These are phyloP conservation scores for Monilinia aucupariae DNA, from an alignment of 2,329 filamentous ascomycete species.

Conservation along the genomic window DNA sequence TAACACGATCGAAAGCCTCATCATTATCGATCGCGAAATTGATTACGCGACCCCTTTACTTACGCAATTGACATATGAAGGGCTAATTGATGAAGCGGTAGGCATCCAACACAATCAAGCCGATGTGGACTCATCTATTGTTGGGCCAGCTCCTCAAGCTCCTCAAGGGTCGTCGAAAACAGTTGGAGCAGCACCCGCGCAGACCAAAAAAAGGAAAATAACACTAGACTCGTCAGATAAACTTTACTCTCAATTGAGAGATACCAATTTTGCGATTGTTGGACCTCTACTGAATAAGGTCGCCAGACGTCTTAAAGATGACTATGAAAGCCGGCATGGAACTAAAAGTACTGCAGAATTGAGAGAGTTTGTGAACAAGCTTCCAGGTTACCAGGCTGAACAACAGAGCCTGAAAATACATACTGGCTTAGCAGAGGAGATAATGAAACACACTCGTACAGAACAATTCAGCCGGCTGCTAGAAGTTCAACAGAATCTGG, in stretches of 20 bases:
- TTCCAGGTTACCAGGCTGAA: slow-evolving; percentile 88
- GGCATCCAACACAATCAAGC: slow-evolving; percentile 88
- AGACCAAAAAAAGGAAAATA: slow-evolving; percentile 77
- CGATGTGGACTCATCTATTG: slow-evolving; percentile 84
- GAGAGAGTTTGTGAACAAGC: slow-evolving; percentile 88
- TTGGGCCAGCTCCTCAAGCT: slow-evolving; percentile 64
- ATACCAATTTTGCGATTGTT: slow-evolving; percentile 93
- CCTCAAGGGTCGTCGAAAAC: slow-evolving; percentile 49
- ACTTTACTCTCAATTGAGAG: slow-evolving; percentile 79
- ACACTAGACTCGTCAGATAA: slow-evolving; percentile 84
- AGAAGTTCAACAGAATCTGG: slow-evolving; percentile 93
- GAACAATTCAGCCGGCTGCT: slow-evolving; percentile 84
- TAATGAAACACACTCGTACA: slow-evolving; percentile 85
- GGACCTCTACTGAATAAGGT: slow-evolving; percentile 85
- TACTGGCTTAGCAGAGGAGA: slow-evolving; percentile 87
- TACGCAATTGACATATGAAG: slow-evolving; percentile 95
- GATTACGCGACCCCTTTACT: slow-evolving; percentile 89
- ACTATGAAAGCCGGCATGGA: slow-evolving; percentile 82
- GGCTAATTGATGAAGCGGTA: slow-evolving; percentile 88
- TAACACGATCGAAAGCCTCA: slow-evolving; percentile 79
- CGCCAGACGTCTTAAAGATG: slow-evolving; percentile 75
- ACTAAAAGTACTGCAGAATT: slow-evolving; percentile 87
- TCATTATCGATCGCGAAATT: slow-evolving; percentile 92
- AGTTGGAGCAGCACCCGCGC: slow-evolving; percentile 51
- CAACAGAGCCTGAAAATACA: slow-evolving; percentile 90